phyloP scores from a whole-genome alignment of 2,329 filamentous ascomycete species.

The Cladosporium cucumerinum region DNA sequence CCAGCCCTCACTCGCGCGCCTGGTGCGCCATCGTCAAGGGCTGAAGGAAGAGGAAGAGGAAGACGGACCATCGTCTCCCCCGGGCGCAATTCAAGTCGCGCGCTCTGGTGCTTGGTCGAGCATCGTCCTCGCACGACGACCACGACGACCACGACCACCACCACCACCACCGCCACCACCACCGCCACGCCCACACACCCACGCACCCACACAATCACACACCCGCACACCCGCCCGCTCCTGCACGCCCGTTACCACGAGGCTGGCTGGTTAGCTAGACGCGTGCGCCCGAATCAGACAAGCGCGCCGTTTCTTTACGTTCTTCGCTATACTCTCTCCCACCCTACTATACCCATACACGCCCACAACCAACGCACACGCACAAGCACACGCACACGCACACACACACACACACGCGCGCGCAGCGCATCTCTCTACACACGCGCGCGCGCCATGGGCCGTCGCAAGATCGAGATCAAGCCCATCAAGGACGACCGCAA shows the following conservation, averaged over 20 bases:
- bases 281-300: constrained; percentile 4
- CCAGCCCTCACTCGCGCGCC: not conserved
- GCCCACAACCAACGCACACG: not conserved
- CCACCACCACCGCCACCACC: no score
- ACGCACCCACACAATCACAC: not conserved
- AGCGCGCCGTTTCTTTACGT: constrained; percentile 4
- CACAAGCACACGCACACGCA: not conserved
- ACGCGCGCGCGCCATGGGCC: constrained; percentile 65
- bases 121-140: no score
- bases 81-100: not conserved
- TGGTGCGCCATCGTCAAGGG: no score
- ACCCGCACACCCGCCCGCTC: not conserved
- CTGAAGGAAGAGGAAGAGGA: not conserved
- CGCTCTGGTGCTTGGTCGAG: no score
- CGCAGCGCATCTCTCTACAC: not conserved
- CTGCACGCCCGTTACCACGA: constrained; percentile 9
- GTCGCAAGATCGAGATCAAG: constrained; percentile 99
- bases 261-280: not conserved
- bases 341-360: not conserved
- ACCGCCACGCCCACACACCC: not conserved
- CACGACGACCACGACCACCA: no score
- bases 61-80: not conserved
- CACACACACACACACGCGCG: not conserved
- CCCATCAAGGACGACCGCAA: constrained; percentile 68
- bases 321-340: not conserved